A percentile compares a stretch with the other conserved stretches of the same genome.
Conservation (phyloP, 305 asterid species). For the Solanum chacoense region DNA sequence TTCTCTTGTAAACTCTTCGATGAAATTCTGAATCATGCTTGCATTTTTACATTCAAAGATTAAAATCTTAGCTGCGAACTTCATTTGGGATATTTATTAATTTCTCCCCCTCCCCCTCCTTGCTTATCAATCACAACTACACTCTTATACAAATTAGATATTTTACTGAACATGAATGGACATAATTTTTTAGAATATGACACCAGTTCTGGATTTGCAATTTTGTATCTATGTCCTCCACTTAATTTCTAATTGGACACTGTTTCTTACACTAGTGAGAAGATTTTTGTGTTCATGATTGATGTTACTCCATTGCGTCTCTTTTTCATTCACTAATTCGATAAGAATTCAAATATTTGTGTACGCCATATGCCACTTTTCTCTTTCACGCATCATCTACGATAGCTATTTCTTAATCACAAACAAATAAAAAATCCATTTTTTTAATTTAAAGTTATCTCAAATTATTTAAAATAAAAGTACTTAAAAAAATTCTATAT, state of each 20-base stretch:
- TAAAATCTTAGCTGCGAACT: neutral
- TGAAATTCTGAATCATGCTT: neutral
- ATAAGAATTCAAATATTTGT: neutral
- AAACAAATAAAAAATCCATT: neutral
- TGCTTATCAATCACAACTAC: neutral
- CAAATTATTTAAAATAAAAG: neutral
- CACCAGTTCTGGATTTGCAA: neutral
- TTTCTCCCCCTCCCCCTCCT: neutral
- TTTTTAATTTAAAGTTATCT: neutral
- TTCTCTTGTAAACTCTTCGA: slow-evolving; percentile 20
- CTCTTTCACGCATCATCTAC: neutral
- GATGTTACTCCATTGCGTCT: neutral
- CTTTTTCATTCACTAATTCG: neutral
- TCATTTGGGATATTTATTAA: neutral
- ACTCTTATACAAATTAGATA: neutral
- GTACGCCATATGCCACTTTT: neutral
- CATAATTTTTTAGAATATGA: neutral
- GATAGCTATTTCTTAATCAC: neutral
- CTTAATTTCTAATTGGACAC: neutral
- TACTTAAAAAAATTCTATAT: neutral
- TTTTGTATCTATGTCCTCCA: neutral
- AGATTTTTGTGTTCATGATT: neutral
- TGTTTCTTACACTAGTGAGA: neutral
- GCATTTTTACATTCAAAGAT: neutral
- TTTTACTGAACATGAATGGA: neutral